Percentiles rank a stretch among this genome's conserved stretches.
Conservation (phyloP, 1,284 basidiomycete species). For the Ceratobasidium sp. region DNA sequence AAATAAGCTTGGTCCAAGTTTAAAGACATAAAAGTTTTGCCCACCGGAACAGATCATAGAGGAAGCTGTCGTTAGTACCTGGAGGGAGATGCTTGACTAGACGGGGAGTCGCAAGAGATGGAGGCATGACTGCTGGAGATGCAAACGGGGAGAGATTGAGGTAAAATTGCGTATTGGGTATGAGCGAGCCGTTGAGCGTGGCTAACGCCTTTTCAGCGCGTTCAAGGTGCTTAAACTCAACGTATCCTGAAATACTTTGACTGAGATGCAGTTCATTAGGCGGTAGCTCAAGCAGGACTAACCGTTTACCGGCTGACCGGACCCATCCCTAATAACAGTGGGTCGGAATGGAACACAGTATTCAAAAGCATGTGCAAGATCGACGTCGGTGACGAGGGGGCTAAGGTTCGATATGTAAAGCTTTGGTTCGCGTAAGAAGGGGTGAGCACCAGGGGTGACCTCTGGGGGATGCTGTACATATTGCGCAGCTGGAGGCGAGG, state of each 20-base stretch:
- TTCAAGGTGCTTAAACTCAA: conserved; percentile 41
- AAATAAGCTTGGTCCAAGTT: conserved; percentile 4
- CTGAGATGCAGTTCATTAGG: conserved; percentile 45
- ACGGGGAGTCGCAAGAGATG: conserved; percentile 73
- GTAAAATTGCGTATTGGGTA: conserved; percentile 61
- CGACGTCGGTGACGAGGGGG: conserved; percentile 71
- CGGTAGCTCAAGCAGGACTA: conserved; percentile 67
- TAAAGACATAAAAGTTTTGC: background rate
- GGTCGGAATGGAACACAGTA: conserved; percentile 79
- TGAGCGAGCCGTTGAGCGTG: conserved; percentile 73
- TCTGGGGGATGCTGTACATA: conserved; percentile 5
- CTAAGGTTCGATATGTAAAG: conserved; percentile 78
- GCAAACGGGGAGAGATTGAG: conserved; percentile 74
- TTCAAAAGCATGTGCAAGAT: conserved; percentile 71
- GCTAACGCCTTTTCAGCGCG: conserved; percentile 84
- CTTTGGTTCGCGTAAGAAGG: conserved; percentile 78
- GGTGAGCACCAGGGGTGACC: conserved; percentile 55
- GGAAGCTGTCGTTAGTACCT: conserved; percentile 67
- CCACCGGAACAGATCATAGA: conserved; percentile 70
- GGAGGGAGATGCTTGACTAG: conserved; percentile 77
- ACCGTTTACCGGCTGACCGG: conserved; percentile 50
- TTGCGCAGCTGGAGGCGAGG: conserved; percentile 27
- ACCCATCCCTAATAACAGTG: conserved; percentile 67
- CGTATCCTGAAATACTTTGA: conserved; percentile 16
- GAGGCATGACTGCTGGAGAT: conserved; percentile 68